Conservation (phyloP, 2,329 filamentous ascomycete genomes). For the Alternaria dauci region DNA sequence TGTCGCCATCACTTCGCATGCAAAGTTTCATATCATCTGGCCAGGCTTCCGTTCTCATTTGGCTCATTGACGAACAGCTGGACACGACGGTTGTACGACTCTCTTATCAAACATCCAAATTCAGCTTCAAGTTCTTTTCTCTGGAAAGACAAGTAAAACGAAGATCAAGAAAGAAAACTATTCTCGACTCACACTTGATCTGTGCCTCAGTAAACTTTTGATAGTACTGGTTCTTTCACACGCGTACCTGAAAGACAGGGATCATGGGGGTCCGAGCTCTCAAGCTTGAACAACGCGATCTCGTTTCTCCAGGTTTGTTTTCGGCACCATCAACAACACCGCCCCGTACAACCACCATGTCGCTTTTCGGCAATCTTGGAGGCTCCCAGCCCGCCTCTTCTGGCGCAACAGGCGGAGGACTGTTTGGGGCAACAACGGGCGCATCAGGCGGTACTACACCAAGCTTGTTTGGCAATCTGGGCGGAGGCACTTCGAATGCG, state of each 20-base stretch:
- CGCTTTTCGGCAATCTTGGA: conserved; percentile 45
- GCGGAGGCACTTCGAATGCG: conserved; percentile 36
- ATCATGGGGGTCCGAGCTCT: conserved; percentile 21
- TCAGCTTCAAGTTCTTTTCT: not conserved
- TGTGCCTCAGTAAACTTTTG: not conserved
- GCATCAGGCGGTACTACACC: conserved; percentile 35
- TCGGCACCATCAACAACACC: conserved; percentile 42
- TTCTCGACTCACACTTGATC: not conserved
- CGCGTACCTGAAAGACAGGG: conserved; percentile 25
- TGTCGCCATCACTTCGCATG: not conserved
- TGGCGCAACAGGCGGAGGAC: conserved; percentile 28
- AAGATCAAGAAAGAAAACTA: not conserved
- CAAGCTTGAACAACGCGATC: conserved; percentile 36
- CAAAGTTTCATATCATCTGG: not conserved
- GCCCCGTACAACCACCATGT: conserved; percentile 40
- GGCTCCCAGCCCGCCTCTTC: conserved; percentile 41
- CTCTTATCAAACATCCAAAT: not conserved
- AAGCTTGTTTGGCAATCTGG: conserved; percentile 42
- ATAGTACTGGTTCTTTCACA: conserved; percentile 2
- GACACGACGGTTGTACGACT: not conserved
- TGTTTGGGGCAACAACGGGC: conserved; percentile 39
- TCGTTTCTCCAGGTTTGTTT: conserved; percentile 33
- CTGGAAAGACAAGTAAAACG: not conserved
- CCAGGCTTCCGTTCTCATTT: not conserved
- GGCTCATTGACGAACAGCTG: not conserved